Evolutionary conservation across 2,329 filamentous ascomycete genomes (phyloP).

Genomic region (Aspergillus eucalypticola): DNA sequence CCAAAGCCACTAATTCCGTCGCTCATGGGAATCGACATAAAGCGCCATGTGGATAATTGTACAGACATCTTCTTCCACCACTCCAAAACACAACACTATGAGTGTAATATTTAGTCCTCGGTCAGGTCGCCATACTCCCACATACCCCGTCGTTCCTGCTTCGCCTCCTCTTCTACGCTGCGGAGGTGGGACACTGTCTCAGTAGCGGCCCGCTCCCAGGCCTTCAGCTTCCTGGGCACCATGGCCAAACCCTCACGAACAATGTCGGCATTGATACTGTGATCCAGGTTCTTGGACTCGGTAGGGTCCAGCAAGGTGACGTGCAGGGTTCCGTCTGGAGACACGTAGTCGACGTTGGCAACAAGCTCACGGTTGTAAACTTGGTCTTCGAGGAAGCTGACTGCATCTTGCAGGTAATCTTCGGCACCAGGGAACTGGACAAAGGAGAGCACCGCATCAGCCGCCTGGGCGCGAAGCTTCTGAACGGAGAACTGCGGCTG

Average conservation of each 20-base stretch:
- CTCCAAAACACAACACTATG: not conserved
- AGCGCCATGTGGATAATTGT: slow-evolving; percentile 11
- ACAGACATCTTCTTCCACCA: slow-evolving; percentile 7
- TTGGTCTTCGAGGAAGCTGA: slow-evolving; percentile 71
- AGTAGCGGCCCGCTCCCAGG: slow-evolving; percentile 79
- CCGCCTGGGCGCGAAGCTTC: slow-evolving; percentile 82
- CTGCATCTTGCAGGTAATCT: slow-evolving; percentile 81
- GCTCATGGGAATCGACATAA: slow-evolving; percentile 11
- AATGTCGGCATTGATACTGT: slow-evolving; percentile 88
- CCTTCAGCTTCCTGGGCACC: slow-evolving; percentile 87
- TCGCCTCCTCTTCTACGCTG: slow-evolving; percentile 74
- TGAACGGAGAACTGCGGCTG: slow-evolving; percentile 75
- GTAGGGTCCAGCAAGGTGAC: slow-evolving; percentile 85
- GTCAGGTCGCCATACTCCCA: slow-evolving; percentile 99
- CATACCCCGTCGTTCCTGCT: slow-evolving; percentile 78
- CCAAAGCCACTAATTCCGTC: slow-evolving; percentile 4
- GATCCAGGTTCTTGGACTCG: slow-evolving; percentile 61
- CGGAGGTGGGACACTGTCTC: slow-evolving; percentile 71
- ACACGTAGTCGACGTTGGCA: slow-evolving; percentile 84
- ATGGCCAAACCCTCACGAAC: slow-evolving; percentile 81
- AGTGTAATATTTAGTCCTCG: slow-evolving; percentile 64
- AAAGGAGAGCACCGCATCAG: slow-evolving; percentile 83
- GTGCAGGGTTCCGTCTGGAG: slow-evolving; percentile 77
- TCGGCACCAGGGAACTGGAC: slow-evolving; percentile 79
- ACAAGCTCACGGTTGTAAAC: slow-evolving; percentile 78